Percentiles rank a stretch among this genome's conserved stretches.
These are phyloP conservation scores for Tricholoma terreum DNA, from an alignment of 768 basidiomycete species.

Conservation along the genomic window DNA sequence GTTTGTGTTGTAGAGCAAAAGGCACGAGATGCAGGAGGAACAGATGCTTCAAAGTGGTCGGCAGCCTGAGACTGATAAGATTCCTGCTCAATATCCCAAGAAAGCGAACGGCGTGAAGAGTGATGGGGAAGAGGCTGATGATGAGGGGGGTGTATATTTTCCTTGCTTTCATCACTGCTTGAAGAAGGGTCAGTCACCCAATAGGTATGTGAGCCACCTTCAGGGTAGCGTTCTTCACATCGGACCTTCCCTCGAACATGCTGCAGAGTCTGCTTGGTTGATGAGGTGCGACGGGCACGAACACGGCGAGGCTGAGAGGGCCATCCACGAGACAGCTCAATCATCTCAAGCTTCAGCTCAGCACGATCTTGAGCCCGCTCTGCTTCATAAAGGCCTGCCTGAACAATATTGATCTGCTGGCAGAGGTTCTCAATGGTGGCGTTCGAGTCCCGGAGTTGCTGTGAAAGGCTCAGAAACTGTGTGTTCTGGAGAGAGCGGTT, in stretches of 20 bases:
- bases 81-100: background rate
- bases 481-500: slow-evolving; percentile 20
- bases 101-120: background rate
- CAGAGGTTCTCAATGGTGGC: slow-evolving; percentile 15
- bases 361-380: slow-evolving; percentile 14
- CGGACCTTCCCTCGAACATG: background rate
- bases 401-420: background rate
- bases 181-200: background rate
- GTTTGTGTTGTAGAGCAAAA: background rate
- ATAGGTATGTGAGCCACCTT: background rate
- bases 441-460: slow-evolving; percentile 26
- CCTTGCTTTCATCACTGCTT: background rate
- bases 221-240: background rate
- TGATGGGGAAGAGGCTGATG: background rate
- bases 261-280: background rate
- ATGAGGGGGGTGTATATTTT: background rate
- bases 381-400: slow-evolving; percentile 10
- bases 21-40: background rate
- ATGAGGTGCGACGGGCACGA: background rate
- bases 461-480: slow-evolving; percentile 20
- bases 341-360: slow-evolving; percentile 11
- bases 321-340: slow-evolving; percentile 6
- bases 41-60: background rate
- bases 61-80: background rate
- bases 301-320: too few species aligned